These are phyloP conservation scores for Candida vaughaniae DNA, from an alignment of 805 yeast species.

Conservation along the genomic window DNA sequence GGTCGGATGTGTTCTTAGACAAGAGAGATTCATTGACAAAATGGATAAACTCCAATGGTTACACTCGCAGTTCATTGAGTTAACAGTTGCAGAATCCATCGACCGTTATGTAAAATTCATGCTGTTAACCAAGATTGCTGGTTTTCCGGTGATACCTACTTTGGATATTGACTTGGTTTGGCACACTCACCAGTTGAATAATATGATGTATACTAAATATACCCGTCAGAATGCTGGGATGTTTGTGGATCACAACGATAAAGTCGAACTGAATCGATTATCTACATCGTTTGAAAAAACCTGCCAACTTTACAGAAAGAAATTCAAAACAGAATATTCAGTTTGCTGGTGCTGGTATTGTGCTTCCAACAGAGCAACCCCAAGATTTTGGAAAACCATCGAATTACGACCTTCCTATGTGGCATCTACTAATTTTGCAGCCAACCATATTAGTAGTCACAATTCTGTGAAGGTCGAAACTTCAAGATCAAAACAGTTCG, in stretches of 20 bases:
- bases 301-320: slow-evolving; percentile 14
- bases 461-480: background rate
- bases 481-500: background rate
- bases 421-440: background rate
- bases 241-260: slow-evolving; percentile 21
- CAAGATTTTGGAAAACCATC: too few species aligned
- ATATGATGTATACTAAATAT: slow-evolving; percentile 14
- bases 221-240: slow-evolving; percentile 5
- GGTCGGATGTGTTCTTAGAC: slow-evolving; percentile 25
- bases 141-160: slow-evolving; percentile 20
- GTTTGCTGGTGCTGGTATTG: too few species aligned
- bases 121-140: slow-evolving; percentile 6
- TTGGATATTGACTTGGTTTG: slow-evolving; percentile 27
- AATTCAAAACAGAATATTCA: slow-evolving; percentile 16
- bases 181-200: slow-evolving; percentile 25
- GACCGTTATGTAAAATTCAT: slow-evolving; percentile 19
- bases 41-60: slow-evolving; percentile 22
- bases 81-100: slow-evolving; percentile 14
- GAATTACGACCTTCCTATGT: too few species aligned
- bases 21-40: slow-evolving; percentile 21
- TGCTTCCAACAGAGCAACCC: too few species aligned
- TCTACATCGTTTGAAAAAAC: slow-evolving; percentile 18
- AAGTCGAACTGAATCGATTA: slow-evolving; percentile 20
- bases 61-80: slow-evolving; percentile 13
- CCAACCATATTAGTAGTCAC: background rate